Percentiles rank a stretch among this genome's conserved stretches.
Evolutionary conservation across 2,329 filamentous ascomycete species (phyloP).

Genomic region (Nectriaceae sp.): DNA sequence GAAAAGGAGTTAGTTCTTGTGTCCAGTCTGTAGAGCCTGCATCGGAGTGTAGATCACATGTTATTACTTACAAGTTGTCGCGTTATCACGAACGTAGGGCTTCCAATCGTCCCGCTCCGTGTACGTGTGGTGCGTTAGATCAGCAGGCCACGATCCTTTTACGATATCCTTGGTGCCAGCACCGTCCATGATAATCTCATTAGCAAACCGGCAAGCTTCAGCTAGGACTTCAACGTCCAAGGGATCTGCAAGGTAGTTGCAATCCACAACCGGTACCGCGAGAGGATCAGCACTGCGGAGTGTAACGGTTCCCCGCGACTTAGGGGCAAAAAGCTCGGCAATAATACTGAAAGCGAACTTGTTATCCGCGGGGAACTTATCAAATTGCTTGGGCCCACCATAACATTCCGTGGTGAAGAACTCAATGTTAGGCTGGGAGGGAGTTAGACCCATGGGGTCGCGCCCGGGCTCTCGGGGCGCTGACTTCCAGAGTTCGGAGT

Average conservation of each 20-base stretch:
- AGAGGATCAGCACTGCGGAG: slow-evolving; percentile 49
- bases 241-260: slow-evolving; percentile 58
- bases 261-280: slow-evolving; percentile 58
- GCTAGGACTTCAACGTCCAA: slow-evolving; percentile 60
- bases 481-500: slow-evolving; percentile 55
- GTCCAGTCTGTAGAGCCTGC: too few species aligned
- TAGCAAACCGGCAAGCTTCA: slow-evolving; percentile 59
- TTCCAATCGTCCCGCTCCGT: slow-evolving; percentile 56
- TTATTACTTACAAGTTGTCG: slow-evolving; percentile 57
- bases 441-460: slow-evolving; percentile 63
- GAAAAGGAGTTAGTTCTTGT: neutral
- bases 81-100: slow-evolving; percentile 56
- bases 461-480: slow-evolving; percentile 51
- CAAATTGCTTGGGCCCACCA: slow-evolving; percentile 59
- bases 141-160: slow-evolving; percentile 60
- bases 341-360: slow-evolving; percentile 61
- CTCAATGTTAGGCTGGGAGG: slow-evolving; percentile 60
- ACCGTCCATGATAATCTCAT: slow-evolving; percentile 61
- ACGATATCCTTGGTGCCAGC: slow-evolving; percentile 59
- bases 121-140: slow-evolving; percentile 52
- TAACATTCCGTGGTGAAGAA: slow-evolving; percentile 65
- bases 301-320: slow-evolving; percentile 56
- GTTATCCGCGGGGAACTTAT: slow-evolving; percentile 52
- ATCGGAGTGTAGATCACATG: too few species aligned
- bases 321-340: slow-evolving; percentile 58